A percentile compares a stretch with the other conserved stretches of the same genome.
Evolutionary conservation across 345 rosid genomes (phyloP).

Genomic region (Gossypium thurberi): DNA sequence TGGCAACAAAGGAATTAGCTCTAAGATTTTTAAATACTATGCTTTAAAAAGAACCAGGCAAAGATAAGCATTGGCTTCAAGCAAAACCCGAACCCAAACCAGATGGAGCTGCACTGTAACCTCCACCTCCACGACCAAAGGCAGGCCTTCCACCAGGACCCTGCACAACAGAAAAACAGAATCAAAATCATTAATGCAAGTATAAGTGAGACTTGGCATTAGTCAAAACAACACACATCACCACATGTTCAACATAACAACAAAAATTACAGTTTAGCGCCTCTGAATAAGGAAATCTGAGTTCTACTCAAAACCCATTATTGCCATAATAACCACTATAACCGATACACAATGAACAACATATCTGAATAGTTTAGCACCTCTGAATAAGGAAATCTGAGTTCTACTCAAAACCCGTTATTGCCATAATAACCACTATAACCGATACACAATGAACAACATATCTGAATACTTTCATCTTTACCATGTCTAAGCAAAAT

Average conservation of each 20-base stretch:
- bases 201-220: not conserved
- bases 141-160: constrained; percentile 63
- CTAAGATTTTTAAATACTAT: not conserved
- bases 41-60: not conserved
- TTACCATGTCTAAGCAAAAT: no score
- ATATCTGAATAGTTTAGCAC: no score
- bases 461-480: no score
- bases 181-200: not conserved
- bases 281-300: not conserved
- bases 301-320: not conserved
- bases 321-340: no score
- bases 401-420: not conserved
- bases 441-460: no score
- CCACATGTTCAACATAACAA: not conserved
- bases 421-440: no score
- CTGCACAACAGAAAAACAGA: constrained; percentile 19
- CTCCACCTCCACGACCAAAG: constrained; percentile 80
- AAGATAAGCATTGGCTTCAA: not conserved
- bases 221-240: not conserved
- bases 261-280: not conserved
- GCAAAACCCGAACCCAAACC: not conserved
- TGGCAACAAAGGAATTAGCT: not conserved
- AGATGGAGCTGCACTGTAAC: constrained; percentile 38
- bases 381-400: not conserved
- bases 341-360: no score